Conservation (phyloP, 2,329 filamentous ascomycete species). For the Venturia carpophila region DNA sequence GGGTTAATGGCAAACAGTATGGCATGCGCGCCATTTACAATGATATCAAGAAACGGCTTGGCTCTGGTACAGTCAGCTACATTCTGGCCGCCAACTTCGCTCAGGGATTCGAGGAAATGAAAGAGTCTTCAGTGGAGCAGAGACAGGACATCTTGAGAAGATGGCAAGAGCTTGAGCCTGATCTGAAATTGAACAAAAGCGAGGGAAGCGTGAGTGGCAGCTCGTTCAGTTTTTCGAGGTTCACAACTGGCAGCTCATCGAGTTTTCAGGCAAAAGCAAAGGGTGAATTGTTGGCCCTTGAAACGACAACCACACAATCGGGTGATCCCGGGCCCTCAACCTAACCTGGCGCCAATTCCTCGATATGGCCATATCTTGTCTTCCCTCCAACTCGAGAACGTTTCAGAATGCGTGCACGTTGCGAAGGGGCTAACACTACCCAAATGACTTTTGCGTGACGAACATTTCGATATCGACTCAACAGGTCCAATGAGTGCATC, state of each 20-base stretch:
- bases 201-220: background rate
- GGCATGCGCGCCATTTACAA: conserved; percentile 25
- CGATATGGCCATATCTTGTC: no score
- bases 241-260: background rate
- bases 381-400: no score
- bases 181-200: conserved; percentile 5
- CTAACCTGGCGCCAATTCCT: background rate
- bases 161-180: conserved; percentile 23
- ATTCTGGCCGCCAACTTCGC: conserved; percentile 26
- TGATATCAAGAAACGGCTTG: conserved; percentile 23
- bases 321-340: background rate
- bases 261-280: background rate
- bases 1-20: conserved; percentile 20
- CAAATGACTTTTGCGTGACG: no score
- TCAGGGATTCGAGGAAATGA: conserved; percentile 25
- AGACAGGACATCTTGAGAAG: conserved; percentile 23
- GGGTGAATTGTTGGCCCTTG: background rate
- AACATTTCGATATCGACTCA: no score
- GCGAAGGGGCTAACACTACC: no score
- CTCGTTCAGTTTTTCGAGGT: conserved; percentile 8
- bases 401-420: no score
- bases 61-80: conserved; percentile 24
- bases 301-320: background rate
- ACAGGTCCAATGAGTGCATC: no score
- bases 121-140: conserved; percentile 23